Evolutionary conservation across 495 filamentous ascomycete genomes (phyloP), one percentile per base, ranked within the genome.

Genomic region (Podospora pseudoanserina): DNA sequence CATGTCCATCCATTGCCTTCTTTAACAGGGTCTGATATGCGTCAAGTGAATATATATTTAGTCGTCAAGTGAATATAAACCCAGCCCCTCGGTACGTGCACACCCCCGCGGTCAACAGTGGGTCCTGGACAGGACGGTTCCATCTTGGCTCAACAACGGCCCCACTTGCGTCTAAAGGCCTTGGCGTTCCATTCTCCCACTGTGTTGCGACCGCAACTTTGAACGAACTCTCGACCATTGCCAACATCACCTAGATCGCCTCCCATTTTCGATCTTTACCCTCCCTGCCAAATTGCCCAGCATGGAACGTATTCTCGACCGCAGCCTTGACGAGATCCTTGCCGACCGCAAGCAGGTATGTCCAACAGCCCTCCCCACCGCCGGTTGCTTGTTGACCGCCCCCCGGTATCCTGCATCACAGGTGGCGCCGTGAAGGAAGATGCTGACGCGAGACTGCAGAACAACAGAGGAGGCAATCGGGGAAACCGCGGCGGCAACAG

Each of bases 301-400:
- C 13, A 76, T 74, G 71, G 64, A 66, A 15, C 49, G 60, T 34
- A 63, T 34, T 54, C 72, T 95, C 87, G 92, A 95, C 79, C 90
- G 90, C 76, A 90, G 88, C 75, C 84, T 95, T 60, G 92, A 94
- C 77, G 92, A 95, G 77, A 91, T 92, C 73, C 92, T 95, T 71
- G 86, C 86, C 67, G 92, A 93, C 74, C 90, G 90, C 73, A 86
- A 89, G 82, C 91, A 90, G 75, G 86, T 71, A 73, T 16, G 65
- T 68, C n/a, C 9, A 23, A 23, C 26, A 2, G 23, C 5, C 23
- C 11, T 63, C 32, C 27, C 34, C n/a, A 2, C 66, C 32, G 0
- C 66, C 32, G 0, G 18, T 18, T 26, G 18, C 19, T 55, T 19
- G 55, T n/a, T 39, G 7, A 7, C 30, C n/a, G 23, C 23, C 60